Evolutionary conservation across 176 grass and related monocot species (phyloP).

Genomic region (Otatea glauca): DNA sequence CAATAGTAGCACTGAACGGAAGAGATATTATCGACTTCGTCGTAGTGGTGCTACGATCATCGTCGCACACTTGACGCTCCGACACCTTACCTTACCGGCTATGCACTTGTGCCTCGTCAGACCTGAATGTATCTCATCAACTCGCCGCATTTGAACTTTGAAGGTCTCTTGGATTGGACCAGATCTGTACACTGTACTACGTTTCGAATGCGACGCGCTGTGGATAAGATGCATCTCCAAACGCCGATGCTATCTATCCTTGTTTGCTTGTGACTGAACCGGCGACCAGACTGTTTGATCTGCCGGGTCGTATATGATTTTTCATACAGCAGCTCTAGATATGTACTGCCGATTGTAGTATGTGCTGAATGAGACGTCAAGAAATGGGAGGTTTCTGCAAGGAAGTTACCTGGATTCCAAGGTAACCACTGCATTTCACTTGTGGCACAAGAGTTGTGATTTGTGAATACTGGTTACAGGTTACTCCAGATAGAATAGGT

Average conservation of each 20-base stretch:
- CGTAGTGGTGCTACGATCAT: neutral
- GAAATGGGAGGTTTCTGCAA: neutral
- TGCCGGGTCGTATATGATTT: too few relatives aligned
- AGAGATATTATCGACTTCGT: neutral
- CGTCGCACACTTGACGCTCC: neutral
- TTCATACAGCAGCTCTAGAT: too few relatives aligned
- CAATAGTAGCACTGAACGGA: neutral
- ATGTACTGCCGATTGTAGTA: too few relatives aligned
- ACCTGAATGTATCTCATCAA: neutral
- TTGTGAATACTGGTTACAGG: neutral
- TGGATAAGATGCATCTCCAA: too few relatives aligned
- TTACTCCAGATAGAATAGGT: neutral
- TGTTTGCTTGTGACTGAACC: too few relatives aligned
- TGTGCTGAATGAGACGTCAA: neutral
- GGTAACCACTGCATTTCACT: neutral
- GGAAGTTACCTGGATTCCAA: neutral
- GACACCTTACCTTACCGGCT: neutral
- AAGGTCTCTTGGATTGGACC: too few relatives aligned
- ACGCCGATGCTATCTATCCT: too few relatives aligned
- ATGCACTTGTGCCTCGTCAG: neutral
- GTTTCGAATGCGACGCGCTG: too few relatives aligned
- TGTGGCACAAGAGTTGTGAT: neutral
- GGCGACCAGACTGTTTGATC: too few relatives aligned
- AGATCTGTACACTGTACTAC: too few relatives aligned
- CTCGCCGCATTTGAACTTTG: neutral